These are phyloP conservation scores for Linderniella brevidens DNA, from an alignment of 257 asterid species.

Conservation along the genomic window DNA sequence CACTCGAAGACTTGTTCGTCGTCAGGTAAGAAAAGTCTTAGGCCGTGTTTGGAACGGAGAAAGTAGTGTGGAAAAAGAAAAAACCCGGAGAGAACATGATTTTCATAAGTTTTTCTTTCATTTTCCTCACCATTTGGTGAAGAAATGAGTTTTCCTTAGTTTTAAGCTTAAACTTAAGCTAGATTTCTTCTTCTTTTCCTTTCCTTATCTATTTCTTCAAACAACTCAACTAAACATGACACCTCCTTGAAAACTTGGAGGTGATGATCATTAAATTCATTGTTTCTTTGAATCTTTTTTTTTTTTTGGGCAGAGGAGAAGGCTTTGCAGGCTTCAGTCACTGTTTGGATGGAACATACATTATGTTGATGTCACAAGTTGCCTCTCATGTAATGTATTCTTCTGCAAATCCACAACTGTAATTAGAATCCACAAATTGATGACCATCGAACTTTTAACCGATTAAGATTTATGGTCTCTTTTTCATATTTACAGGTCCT, in stretches of 20 bases:
- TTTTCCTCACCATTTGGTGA: too few relatives aligned
- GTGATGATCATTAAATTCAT: background rate
- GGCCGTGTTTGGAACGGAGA: background rate
- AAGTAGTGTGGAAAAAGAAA: background rate
- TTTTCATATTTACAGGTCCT: constrained; percentile 17
- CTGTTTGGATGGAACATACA: constrained; percentile 73
- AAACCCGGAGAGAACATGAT: background rate
- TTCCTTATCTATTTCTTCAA: too few relatives aligned
- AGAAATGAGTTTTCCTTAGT: too few relatives aligned
- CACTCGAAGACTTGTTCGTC: constrained; percentile 79
- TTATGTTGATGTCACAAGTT: constrained; percentile 48
- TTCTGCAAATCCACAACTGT: background rate
- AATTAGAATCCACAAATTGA: background rate
- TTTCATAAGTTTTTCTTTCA: background rate
- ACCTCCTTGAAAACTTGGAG: background rate
- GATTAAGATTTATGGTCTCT: too few relatives aligned
- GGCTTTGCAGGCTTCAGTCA: constrained; percentile 51
- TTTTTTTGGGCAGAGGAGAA: constrained; percentile 44
- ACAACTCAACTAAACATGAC: background rate
- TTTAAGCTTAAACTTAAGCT: too few relatives aligned
- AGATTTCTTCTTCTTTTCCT: too few relatives aligned
- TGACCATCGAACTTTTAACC: background rate
- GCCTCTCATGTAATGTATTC: constrained; percentile 32
- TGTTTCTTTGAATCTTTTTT: background rate
- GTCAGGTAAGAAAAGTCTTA: constrained; percentile 50